A percentile compares a stretch with the other conserved stretches of the same genome.
Conservation (phyloP, 306 rosid genomes). For the Ammopiptanthus mongolicus region DNA sequence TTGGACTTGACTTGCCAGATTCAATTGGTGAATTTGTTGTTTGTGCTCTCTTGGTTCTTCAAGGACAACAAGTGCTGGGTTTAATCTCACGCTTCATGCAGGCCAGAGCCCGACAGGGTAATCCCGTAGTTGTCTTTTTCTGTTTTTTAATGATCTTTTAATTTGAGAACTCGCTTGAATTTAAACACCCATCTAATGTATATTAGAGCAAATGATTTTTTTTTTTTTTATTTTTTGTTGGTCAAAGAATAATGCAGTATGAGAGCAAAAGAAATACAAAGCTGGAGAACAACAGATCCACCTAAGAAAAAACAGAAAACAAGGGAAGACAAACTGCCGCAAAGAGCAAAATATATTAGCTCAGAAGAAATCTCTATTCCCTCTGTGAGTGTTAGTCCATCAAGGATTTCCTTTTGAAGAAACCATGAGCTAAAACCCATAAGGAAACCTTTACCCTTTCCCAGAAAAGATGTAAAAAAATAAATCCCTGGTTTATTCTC, state of each 20-base stretch:
- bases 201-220: not conserved
- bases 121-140: not conserved
- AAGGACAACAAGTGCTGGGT: conserved; percentile 60
- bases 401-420: not conserved
- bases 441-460: not conserved
- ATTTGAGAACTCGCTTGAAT: conserved; percentile 11
- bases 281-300: not conserved
- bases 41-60: conserved; percentile 67
- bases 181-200: not conserved
- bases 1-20: conserved; percentile 94
- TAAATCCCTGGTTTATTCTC: not conserved
- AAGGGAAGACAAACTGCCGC: not conserved
- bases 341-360: not conserved
- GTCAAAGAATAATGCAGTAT: not conserved
- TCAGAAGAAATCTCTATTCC: not conserved
- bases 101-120: conserved; percentile 77
- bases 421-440: not conserved
- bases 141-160: not conserved
- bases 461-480: not conserved
- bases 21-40: conserved; percentile 74
- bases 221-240: not conserved
- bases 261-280: not conserved
- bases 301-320: not conserved
- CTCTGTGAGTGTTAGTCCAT: not conserved
- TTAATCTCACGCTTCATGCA: conserved; percentile 74